Conservation (phyloP, 2,329 filamentous ascomycete genomes). For the Talaromyces sp. region DNA sequence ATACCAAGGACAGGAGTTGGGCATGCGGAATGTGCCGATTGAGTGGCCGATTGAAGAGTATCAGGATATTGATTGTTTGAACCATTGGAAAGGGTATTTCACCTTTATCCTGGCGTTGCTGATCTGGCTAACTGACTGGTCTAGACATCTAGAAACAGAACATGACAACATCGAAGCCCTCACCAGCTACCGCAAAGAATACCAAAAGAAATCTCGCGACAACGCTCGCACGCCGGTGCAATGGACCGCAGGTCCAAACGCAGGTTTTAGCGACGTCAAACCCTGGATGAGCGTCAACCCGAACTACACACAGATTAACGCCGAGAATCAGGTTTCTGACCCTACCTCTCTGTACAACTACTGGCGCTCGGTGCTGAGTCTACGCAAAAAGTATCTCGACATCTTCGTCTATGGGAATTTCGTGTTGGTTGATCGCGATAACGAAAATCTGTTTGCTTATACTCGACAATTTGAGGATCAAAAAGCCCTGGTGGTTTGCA, state of each 20-base stretch:
- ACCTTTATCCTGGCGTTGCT: not conserved
- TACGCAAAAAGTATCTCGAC: slow-evolving; percentile 60
- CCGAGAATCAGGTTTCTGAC: slow-evolving; percentile 43
- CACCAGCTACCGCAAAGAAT: slow-evolving; percentile 31
- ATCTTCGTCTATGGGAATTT: slow-evolving; percentile 68
- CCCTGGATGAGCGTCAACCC: slow-evolving; percentile 72
- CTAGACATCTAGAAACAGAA: slow-evolving; percentile 32
- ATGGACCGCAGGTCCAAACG: slow-evolving; percentile 61
- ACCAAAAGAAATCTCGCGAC: slow-evolving; percentile 53
- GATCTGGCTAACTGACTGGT: not conserved
- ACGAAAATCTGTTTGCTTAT: slow-evolving; percentile 56
- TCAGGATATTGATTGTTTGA: slow-evolving; percentile 62
- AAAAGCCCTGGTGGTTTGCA: slow-evolving; percentile 36
- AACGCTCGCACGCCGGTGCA: slow-evolving; percentile 71
- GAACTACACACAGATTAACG: slow-evolving; percentile 59
- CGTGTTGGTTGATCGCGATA: slow-evolving; percentile 51
- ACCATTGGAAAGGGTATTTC: slow-evolving; percentile 56
- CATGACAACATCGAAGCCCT: slow-evolving; percentile 30
- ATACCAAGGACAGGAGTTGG: slow-evolving; percentile 69
- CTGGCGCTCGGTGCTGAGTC: slow-evolving; percentile 58
- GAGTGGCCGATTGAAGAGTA: slow-evolving; percentile 64
- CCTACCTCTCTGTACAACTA: slow-evolving; percentile 56
- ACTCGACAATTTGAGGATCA: slow-evolving; percentile 40
- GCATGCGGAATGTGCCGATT: slow-evolving; percentile 62
- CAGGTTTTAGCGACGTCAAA: slow-evolving; percentile 60